Conservation (phyloP, 371 early-diverging fungal genomes). For the Mycotypha africana region DNA sequence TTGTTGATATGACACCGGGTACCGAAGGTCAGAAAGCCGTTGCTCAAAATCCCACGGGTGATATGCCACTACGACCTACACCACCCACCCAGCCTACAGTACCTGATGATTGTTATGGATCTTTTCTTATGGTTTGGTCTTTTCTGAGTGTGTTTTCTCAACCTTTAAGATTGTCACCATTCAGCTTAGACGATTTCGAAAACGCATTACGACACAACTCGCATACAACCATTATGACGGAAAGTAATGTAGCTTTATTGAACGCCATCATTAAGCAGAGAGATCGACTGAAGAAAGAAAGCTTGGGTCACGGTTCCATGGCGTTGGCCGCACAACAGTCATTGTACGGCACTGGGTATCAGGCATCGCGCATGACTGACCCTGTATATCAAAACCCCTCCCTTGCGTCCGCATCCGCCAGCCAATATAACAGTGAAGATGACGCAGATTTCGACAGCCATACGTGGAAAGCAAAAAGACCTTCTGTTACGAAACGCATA, state of each 20-base stretch:
- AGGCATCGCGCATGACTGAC: constrained; percentile 5
- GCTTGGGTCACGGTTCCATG: constrained; percentile 17
- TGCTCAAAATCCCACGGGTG: constrained; percentile 30
- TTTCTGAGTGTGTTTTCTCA: constrained; percentile 39
- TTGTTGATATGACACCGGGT: constrained; percentile 33
- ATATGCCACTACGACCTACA: constrained; percentile 17
- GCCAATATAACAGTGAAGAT: constrained; percentile 10
- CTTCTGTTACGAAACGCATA: constrained; percentile 2
- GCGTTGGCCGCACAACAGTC: constrained; percentile 11
- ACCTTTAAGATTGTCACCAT: constrained; percentile 32
- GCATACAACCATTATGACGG: constrained; percentile 23
- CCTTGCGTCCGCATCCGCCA: neutral
- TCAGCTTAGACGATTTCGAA: constrained; percentile 44
- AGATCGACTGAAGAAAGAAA: constrained; percentile 16
- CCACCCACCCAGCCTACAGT: constrained; percentile 19
- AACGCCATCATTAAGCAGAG: constrained; percentile 37
- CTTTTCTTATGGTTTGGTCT: constrained; percentile 41
- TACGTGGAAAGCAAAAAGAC: constrained; percentile 8
- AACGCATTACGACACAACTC: constrained; percentile 21
- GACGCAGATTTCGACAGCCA: neutral
- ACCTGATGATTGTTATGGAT: constrained; percentile 24
- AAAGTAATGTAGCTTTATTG: constrained; percentile 32
- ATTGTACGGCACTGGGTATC: constrained; percentile 22
- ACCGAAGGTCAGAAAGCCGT: constrained; percentile 3
- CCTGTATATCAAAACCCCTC: neutral